phyloP scores from a whole-genome alignment of 768 basidiomycete genomes.

The Termitomyces sp. region DNA sequence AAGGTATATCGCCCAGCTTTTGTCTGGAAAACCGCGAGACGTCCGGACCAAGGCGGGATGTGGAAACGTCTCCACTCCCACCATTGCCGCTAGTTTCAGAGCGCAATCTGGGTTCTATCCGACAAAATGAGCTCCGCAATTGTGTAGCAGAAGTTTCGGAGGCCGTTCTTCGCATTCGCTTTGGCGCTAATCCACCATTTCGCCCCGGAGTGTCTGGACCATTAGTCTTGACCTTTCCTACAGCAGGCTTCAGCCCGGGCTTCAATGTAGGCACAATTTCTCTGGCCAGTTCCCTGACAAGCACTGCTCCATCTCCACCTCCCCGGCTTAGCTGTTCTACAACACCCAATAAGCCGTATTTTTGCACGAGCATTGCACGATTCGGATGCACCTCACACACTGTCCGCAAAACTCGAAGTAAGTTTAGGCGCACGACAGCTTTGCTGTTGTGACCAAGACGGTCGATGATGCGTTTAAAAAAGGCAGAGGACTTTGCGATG shows the following conservation, averaged over 20 bases:
- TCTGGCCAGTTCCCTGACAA: slow-evolving; percentile 84
- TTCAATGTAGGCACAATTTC: slow-evolving; percentile 77
- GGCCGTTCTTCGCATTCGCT: slow-evolving; percentile 59
- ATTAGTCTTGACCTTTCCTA: slow-evolving; percentile 18
- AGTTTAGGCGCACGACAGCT: slow-evolving; percentile 85
- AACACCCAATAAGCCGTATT: slow-evolving; percentile 74
- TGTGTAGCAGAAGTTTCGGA: slow-evolving; percentile 53
- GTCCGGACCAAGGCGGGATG: slow-evolving; percentile 26
- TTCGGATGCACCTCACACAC: slow-evolving; percentile 92
- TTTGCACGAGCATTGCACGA: slow-evolving; percentile 71
- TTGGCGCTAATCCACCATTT: slow-evolving; percentile 41
- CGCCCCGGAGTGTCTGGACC: slow-evolving; percentile 17
- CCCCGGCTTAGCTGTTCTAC: slow-evolving; percentile 76
- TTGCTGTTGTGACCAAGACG: slow-evolving; percentile 65
- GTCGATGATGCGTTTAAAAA: slow-evolving; percentile 87
- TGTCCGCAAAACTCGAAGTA: slow-evolving; percentile 77
- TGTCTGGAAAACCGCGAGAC: slow-evolving; percentile 39
- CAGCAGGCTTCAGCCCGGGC: slow-evolving; percentile 59
- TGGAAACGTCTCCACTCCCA: slow-evolving; percentile 2
- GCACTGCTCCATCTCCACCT: slow-evolving; percentile 75
- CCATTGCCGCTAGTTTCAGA: slow-evolving; percentile 4
- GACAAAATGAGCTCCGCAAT: slow-evolving; percentile 10
- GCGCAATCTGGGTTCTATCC: slow-evolving; percentile 10
- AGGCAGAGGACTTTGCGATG: slow-evolving; percentile 69
- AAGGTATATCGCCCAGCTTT: slow-evolving; percentile 57